Evolutionary conservation across 192 early-diverging fungal genomes (phyloP).

Genomic region (Backusella australiensis): DNA sequence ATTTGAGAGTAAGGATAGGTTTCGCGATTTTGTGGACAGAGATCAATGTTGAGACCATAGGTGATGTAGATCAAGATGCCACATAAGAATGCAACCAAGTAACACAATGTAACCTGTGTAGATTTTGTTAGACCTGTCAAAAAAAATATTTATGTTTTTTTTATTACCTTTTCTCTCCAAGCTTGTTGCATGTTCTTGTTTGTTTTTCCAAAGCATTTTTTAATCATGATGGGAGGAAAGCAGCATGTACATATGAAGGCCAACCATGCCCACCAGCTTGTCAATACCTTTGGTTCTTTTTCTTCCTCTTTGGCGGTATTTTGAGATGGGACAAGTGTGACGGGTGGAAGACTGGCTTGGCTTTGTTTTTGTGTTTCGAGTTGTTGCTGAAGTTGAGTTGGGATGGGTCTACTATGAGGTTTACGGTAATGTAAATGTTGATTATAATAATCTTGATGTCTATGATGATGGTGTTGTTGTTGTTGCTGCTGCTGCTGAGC

Average conservation of each 20-base stretch:
- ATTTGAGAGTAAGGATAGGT: slow-evolving; percentile 15
- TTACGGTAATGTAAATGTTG: not conserved
- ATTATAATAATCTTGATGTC: not conserved
- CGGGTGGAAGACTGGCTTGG: not conserved
- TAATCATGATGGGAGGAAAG: slow-evolving; percentile 37
- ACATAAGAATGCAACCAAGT: slow-evolving; percentile 40
- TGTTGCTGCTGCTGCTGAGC: not conserved
- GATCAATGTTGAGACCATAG: slow-evolving; percentile 38
- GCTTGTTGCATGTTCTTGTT: slow-evolving; percentile 44
- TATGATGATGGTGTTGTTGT: not conserved
- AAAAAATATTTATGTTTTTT: not conserved
- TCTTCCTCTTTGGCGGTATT: slow-evolving; percentile 13
- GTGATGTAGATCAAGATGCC: slow-evolving; percentile 39
- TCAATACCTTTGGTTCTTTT: slow-evolving; percentile 33
- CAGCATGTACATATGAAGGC: slow-evolving; percentile 46
- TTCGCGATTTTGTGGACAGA: slow-evolving; percentile 31
- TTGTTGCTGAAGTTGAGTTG: slow-evolving; percentile 19
- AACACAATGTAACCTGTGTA: slow-evolving; percentile 42
- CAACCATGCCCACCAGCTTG: slow-evolving; percentile 42
- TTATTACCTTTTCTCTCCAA: slow-evolving; percentile 53
- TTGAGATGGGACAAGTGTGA: not conserved
- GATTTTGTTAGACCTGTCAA: not conserved
- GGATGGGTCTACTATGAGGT: slow-evolving; percentile 1
- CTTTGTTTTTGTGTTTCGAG: slow-evolving; percentile 12
- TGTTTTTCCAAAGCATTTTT: slow-evolving; percentile 38